Conservation (phyloP, 1,284 basidiomycete species). For the Ceraceosorus guamensis region DNA sequence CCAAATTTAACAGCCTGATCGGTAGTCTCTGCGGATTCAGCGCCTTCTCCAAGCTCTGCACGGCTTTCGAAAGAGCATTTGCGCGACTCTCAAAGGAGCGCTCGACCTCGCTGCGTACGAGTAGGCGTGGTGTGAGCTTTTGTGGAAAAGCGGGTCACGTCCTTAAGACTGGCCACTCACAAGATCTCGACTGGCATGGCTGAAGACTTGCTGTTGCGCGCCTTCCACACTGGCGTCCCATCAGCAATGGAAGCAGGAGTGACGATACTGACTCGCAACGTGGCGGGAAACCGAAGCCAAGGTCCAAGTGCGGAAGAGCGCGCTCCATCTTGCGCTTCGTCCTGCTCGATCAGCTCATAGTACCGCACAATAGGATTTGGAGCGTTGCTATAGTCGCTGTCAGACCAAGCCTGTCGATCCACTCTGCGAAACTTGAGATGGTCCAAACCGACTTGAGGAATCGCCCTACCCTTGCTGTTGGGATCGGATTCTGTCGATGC, state of each 20-base stretch:
- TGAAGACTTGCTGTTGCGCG: slow-evolving; percentile 24
- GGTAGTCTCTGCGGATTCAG: slow-evolving; percentile 1
- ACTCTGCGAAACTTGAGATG: background rate
- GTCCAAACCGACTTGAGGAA: background rate
- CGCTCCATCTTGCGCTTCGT: background rate
- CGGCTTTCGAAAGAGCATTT: slow-evolving; percentile 13
- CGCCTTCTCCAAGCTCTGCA: slow-evolving; percentile 4
- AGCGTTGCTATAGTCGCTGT: background rate
- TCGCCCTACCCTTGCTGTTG: background rate
- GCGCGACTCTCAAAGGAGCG: background rate
- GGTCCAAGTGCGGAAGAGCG: background rate
- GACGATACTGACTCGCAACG: slow-evolving; percentile 24
- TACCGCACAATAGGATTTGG: background rate
- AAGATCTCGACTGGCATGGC: slow-evolving; percentile 38
- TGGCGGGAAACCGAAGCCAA: slow-evolving; percentile 35
- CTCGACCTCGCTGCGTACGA: background rate
- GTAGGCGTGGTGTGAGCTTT: background rate
- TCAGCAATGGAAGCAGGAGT: too few species aligned
- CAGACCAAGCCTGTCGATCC: background rate
- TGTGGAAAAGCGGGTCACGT: slow-evolving; percentile 6
- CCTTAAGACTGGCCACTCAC: slow-evolving; percentile 4
- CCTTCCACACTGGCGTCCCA: slow-evolving; percentile 19
- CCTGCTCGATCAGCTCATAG: background rate
- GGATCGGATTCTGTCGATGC: background rate
- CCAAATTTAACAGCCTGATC: slow-evolving; percentile 38